These are phyloP conservation scores for Corylus americana DNA, from an alignment of 306 rosid genomes.

Conservation along the genomic window DNA sequence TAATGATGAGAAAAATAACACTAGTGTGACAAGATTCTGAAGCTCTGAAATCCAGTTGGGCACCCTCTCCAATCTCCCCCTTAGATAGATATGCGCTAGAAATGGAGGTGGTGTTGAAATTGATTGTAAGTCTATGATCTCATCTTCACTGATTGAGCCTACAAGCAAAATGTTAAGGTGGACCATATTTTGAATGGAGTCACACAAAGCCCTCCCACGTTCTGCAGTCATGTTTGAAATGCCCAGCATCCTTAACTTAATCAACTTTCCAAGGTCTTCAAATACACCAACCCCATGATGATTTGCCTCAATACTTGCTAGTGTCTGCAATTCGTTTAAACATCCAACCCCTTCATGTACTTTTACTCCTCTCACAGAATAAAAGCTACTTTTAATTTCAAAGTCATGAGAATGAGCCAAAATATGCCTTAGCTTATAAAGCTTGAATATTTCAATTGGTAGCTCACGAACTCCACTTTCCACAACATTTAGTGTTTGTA, in stretches of 20 bases:
- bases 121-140: constrained; percentile 12
- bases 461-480: neutral
- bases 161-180: constrained; percentile 8
- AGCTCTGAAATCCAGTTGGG: constrained; percentile 24
- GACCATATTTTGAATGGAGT: constrained; percentile 3
- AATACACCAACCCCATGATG: neutral
- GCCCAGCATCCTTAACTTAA: neutral
- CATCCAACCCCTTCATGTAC: constrained; percentile 17
- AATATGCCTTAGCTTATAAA: constrained; percentile 4
- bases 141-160: constrained; percentile 11
- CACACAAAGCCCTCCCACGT: neutral
- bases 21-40: neutral
- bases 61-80: constrained; percentile 14
- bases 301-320: neutral
- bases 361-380: neutral
- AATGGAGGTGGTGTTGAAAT: neutral
- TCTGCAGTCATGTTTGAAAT: neutral
- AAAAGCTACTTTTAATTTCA: neutral
- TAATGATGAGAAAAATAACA: neutral
- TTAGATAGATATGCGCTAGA: constrained; percentile 6
- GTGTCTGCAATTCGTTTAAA: neutral
- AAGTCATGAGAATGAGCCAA: neutral
- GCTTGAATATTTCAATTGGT: neutral
- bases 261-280: neutral
- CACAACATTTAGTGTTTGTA: neutral